Evolutionary conservation across 2,329 filamentous ascomycete genomes (phyloP).

Genomic region (Hypoxylon sp.): DNA sequence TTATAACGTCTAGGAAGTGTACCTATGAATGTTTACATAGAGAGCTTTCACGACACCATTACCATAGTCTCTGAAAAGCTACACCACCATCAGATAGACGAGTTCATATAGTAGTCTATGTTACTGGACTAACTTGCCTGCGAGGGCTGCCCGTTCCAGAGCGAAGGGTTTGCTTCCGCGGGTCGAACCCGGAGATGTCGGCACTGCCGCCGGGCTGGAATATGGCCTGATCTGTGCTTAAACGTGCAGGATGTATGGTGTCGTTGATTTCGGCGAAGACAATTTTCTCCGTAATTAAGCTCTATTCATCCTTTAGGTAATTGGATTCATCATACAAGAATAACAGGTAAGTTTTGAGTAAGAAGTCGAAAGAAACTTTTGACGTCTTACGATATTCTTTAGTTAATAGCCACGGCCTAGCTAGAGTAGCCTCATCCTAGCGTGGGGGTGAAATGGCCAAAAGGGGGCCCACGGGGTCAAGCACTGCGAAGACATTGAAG

Average conservation of each 20-base stretch:
- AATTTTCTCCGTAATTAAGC: not conserved
- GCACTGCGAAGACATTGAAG: not conserved
- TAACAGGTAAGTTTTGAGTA: not conserved
- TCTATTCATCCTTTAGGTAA: not conserved
- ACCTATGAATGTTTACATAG: too few species aligned
- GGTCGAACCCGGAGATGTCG: not conserved
- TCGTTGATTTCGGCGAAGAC: not conserved
- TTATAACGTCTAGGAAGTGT: not conserved
- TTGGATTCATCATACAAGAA: not conserved
- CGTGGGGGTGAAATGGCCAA: conserved; percentile 26
- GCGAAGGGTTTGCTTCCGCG: not conserved
- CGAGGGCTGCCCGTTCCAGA: not conserved
- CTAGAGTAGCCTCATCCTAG: conserved; percentile 4
- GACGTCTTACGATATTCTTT: conserved; percentile 12
- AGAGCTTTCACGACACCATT: too few species aligned
- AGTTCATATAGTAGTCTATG: not conserved
- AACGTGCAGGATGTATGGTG: not conserved
- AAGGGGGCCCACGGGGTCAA: conserved; percentile 8
- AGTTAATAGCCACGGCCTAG: conserved; percentile 6
- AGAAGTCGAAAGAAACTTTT: conserved; percentile 1
- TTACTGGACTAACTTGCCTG: not conserved
- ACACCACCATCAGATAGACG: not conserved
- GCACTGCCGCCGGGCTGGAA: not conserved
- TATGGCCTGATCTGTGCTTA: not conserved
- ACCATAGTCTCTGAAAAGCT: not conserved